These are phyloP conservation scores for Rhizoclosmatium sp. DNA, from an alignment of 192 early-diverging fungal genomes.

Conservation along the genomic window DNA sequence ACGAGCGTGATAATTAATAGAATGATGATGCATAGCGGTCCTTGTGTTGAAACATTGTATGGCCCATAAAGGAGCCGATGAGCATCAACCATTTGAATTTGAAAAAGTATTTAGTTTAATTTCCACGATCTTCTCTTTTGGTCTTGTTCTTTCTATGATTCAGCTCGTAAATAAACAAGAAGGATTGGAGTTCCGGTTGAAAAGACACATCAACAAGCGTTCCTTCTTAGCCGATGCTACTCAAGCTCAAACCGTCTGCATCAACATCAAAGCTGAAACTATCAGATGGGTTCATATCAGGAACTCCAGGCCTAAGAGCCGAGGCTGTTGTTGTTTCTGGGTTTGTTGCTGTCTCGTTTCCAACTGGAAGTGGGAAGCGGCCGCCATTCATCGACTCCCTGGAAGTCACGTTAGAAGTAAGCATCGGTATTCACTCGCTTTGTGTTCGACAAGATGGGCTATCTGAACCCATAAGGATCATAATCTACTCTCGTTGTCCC, in stretches of 20 bases:
- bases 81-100: not conserved
- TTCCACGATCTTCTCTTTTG: not conserved
- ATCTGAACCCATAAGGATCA: not conserved
- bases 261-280: not conserved
- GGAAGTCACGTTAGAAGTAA: not conserved
- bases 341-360: slow-evolving; percentile 10
- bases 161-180: not conserved
- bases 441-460: not conserved
- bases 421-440: not conserved
- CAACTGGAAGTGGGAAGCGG: not conserved
- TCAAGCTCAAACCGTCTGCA: slow-evolving; percentile 8
- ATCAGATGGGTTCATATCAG: slow-evolving; percentile 2
- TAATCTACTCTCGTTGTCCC: not conserved
- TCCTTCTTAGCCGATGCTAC: not conserved
- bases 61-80: not conserved
- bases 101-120: too few relatives aligned
- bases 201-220: not conserved
- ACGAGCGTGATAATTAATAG: not conserved
- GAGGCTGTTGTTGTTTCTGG: not conserved
- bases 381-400: not conserved
- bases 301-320: slow-evolving; percentile 4
- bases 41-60: not conserved
- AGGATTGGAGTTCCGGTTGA: not conserved
- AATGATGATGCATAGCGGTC: not conserved
- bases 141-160: not conserved